phyloP scores from a whole-genome alignment of 371 early-diverging fungal genomes.

The Phascolomyces articulosus region DNA sequence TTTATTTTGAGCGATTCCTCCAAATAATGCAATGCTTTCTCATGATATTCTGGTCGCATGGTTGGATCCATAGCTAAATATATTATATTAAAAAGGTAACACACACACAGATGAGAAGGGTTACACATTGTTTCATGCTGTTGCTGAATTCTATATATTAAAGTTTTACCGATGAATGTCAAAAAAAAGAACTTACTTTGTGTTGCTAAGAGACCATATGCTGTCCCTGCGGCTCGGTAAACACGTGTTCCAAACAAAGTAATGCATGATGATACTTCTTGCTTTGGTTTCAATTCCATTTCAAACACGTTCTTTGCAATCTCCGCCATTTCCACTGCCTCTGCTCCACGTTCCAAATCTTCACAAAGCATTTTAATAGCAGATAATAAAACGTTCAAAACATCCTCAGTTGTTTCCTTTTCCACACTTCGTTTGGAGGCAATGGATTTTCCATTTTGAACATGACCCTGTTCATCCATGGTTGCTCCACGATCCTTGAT shows the following conservation, averaged over 20 bases:
- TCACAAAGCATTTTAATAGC: slow-evolving; percentile 55
- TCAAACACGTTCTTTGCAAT: slow-evolving; percentile 35
- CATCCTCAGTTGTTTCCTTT: slow-evolving; percentile 32
- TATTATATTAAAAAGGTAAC: slow-evolving; percentile 1
- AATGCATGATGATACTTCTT: slow-evolving; percentile 41
- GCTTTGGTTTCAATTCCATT: slow-evolving; percentile 6
- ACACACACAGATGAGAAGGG: not conserved
- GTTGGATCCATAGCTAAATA: slow-evolving; percentile 62
- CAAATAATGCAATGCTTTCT: slow-evolving; percentile 66
- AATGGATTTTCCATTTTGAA: slow-evolving; percentile 14
- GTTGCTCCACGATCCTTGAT: slow-evolving; percentile 5
- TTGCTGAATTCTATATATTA: not conserved
- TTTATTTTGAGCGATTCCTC: slow-evolving; percentile 56
- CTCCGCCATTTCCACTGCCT: slow-evolving; percentile 57
- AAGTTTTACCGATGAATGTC: not conserved
- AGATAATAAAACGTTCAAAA: slow-evolving; percentile 43
- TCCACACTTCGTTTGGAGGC: slow-evolving; percentile 33
- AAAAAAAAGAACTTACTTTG: slow-evolving; percentile 49
- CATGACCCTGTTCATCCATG: not conserved
- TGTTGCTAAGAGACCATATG: slow-evolving; percentile 64
- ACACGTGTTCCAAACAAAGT: slow-evolving; percentile 3
- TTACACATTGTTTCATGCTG: not conserved
- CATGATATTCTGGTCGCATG: slow-evolving; percentile 68
- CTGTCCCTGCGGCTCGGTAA: slow-evolving; percentile 16
- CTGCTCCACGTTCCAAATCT: slow-evolving; percentile 40